Evolutionary conservation across 768 basidiomycete genomes (phyloP).

Genomic region (Termitomyces sp.): DNA sequence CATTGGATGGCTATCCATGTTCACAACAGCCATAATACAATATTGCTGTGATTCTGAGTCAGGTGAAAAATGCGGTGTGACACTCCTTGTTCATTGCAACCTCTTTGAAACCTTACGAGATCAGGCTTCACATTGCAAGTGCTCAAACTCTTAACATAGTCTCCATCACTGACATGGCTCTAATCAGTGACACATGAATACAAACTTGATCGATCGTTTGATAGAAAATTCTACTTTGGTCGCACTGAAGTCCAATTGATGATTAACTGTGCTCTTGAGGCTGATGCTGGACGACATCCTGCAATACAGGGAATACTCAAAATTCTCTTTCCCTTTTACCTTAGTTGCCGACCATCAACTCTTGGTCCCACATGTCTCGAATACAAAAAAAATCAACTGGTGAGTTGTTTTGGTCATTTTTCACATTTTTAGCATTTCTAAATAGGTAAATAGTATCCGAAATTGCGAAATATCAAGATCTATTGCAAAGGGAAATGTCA

Average conservation of each 20-base stretch:
- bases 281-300: not conserved
- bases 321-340: not conserved
- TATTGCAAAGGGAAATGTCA: too few species aligned
- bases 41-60: not conserved
- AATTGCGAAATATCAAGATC: too few species aligned
- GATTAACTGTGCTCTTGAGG: not conserved
- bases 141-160: too few species aligned
- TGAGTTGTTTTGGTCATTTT: not conserved
- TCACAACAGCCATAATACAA: not conserved
- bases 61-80: not conserved
- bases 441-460: too few species aligned
- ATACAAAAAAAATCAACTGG: not conserved
- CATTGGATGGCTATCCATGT: not conserved
- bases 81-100: not conserved
- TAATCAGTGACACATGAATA: not conserved
- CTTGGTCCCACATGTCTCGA: not conserved
- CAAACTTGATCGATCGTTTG: not conserved
- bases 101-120: not conserved
- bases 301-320: not conserved
- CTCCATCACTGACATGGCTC: too few species aligned
- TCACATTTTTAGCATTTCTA: too few species aligned
- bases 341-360: not conserved
- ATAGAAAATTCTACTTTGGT: not conserved
- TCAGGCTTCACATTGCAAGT: not conserved
- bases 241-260: not conserved